Evolutionary conservation across 1,284 basidiomycete genomes (phyloP).

Genomic region (Microbotryum saponariae): DNA sequence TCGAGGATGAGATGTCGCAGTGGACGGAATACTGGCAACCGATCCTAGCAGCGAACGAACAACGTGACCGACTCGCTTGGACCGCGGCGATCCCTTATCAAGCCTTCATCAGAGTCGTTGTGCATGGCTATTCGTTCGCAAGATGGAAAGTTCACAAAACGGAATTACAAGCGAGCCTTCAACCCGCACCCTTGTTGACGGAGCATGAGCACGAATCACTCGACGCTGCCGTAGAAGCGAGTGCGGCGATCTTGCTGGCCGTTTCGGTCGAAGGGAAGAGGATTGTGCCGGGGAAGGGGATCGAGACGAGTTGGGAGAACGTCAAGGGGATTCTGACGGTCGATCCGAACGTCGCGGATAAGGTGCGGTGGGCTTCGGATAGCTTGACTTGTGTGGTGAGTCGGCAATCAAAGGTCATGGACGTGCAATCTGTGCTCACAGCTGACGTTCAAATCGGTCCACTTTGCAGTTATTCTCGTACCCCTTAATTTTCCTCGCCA

Average conservation of each 20-base stretch:
- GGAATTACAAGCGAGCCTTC: conserved; percentile 5
- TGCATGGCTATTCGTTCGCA: conserved; percentile 27
- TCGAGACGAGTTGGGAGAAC: conserved; percentile 2
- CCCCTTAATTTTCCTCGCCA: conserved; percentile 28
- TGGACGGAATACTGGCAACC: conserved; percentile 31
- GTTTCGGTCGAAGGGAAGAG: conserved; percentile 14
- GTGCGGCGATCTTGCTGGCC: conserved; percentile 22
- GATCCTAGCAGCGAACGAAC: conserved; percentile 2
- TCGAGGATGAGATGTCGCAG: conserved; percentile 19
- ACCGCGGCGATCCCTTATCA: conserved; percentile 24
- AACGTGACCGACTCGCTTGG: conserved; percentile 15
- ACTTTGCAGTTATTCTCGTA: conserved; percentile 24
- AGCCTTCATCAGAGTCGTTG: conserved; percentile 21
- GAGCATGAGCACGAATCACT: conserved; percentile 19
- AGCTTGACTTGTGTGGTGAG: conserved; percentile 29
- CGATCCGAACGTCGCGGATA: conserved; percentile 14
- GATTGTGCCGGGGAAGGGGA: background rate
- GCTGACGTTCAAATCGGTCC: background rate
- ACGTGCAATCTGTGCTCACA: background rate
- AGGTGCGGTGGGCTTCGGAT: conserved; percentile 26
- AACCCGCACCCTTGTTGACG: background rate
- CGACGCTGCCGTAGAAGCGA: conserved; percentile 11
- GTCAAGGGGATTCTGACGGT: conserved; percentile 4
- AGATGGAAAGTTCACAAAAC: conserved; percentile 24
- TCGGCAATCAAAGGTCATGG: background rate